phyloP scores from a whole-genome alignment of 2,329 filamentous ascomycete genomes.

The Pseudocercospora eumusae region DNA sequence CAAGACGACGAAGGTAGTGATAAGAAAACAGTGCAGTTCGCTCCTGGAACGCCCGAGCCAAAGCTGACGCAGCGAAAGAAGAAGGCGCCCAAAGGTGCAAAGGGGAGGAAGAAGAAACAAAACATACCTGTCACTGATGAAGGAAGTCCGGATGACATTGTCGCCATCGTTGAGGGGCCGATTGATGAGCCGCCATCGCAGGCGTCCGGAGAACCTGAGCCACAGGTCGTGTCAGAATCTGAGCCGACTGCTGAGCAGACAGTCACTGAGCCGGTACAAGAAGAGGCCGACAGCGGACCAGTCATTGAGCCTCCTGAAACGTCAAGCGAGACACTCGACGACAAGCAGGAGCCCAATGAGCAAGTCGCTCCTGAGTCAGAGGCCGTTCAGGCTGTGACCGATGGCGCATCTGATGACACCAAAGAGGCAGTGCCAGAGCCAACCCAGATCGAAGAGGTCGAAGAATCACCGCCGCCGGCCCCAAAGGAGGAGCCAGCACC shows the following conservation, averaged over 20 bases:
- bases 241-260: conserved; percentile 13
- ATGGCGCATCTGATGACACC: not conserved
- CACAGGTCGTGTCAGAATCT: not conserved
- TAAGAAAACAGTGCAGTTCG: conserved; percentile 36
- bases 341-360: not conserved
- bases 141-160: conserved; percentile 30
- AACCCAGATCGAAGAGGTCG: not conserved
- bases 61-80: conserved; percentile 33
- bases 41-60: conserved; percentile 34
- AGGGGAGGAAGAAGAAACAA: conserved; percentile 32
- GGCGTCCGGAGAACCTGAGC: too few species aligned
- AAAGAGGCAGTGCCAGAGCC: not conserved
- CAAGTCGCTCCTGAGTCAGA: not conserved
- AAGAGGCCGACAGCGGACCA: not conserved
- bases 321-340: not conserved
- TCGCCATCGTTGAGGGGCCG: conserved; percentile 29
- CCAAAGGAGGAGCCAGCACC: not conserved
- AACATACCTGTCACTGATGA: conserved; percentile 15
- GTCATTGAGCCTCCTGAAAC: not conserved
- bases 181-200: not conserved
- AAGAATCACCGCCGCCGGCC: not conserved
- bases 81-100: conserved; percentile 28
- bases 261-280: conserved; percentile 9
- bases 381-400: not conserved
- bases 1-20: conserved; percentile 23